phyloP scores from a whole-genome alignment of 805 yeast genomes.

The Yamadazyma endophytica region DNA sequence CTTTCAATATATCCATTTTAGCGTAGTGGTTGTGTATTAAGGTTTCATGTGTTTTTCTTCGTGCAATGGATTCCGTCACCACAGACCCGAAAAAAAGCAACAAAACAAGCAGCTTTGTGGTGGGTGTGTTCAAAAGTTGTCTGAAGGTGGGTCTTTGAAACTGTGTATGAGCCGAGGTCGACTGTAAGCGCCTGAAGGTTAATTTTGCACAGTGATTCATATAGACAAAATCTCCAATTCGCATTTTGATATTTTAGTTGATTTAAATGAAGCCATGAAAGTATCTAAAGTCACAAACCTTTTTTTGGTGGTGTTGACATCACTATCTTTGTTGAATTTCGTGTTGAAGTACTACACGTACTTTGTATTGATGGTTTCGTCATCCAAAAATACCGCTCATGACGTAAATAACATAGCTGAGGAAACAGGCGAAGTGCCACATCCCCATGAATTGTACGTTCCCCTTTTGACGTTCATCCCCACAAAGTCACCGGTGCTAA shows the following conservation, averaged over 20 bases:
- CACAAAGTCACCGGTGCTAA: conserved; percentile 32
- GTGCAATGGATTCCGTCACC: conserved; percentile 45
- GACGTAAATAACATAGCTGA: conserved; percentile 22
- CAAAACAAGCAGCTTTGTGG: conserved; percentile 33
- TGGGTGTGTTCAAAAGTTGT: conserved; percentile 29
- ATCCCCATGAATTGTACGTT: conserved; percentile 44
- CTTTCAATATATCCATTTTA: conserved; percentile 29
- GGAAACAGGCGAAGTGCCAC: conserved; percentile 35
- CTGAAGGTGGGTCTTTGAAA: conserved; percentile 20
- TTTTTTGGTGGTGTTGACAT: conserved; percentile 26
- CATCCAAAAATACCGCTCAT: conserved; percentile 19
- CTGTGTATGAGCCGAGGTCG: too few species aligned
- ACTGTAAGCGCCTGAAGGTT: too few species aligned
- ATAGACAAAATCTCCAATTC: conserved; percentile 1
- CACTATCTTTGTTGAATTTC: conserved; percentile 30
- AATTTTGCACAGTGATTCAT: conserved; percentile 4
- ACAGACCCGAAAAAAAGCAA: conserved; percentile 41
- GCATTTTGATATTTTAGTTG: background rate
- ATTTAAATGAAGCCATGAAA: conserved; percentile 17
- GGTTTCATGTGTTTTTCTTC: conserved; percentile 40
- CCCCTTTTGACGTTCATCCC: conserved; percentile 51
- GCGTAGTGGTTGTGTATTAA: conserved; percentile 35
- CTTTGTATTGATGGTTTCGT: conserved; percentile 29
- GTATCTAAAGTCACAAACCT: conserved; percentile 32
- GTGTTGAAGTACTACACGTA: conserved; percentile 34